A percentile compares a stretch with the other conserved stretches of the same genome.
These are phyloP conservation scores for Sporothrix brunneoviolacea DNA, from an alignment of 2,329 filamentous ascomycete genomes.

Conservation along the genomic window DNA sequence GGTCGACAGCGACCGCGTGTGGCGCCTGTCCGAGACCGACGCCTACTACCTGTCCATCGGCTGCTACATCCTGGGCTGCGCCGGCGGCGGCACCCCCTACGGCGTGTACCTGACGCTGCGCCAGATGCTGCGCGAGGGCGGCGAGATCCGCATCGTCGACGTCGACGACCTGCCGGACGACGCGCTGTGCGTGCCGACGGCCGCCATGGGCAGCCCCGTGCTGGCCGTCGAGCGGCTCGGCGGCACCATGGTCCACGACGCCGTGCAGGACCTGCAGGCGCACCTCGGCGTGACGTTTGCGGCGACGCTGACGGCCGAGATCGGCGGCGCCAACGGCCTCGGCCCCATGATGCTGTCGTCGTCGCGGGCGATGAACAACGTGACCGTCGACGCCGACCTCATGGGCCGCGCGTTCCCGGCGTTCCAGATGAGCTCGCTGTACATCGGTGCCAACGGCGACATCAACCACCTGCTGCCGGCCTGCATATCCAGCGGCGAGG, in stretches of 20 bases:
- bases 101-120: conserved; percentile 31
- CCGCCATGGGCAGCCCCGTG: conserved; percentile 36
- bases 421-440: conserved; percentile 16
- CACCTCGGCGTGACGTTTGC: conserved; percentile 25
- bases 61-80: conserved; percentile 41
- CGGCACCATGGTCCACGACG: conserved; percentile 32
- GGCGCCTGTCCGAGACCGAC: conserved; percentile 40
- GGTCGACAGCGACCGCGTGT: conserved; percentile 25
- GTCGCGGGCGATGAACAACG: conserved; percentile 29
- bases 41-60: conserved; percentile 39
- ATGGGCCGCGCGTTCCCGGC: conserved; percentile 31
- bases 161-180: conserved; percentile 36
- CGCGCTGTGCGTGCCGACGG: conserved; percentile 38
- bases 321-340: conserved; percentile 48
- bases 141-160: conserved; percentile 32
- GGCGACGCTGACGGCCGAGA: conserved; percentile 42
- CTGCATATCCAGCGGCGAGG: conserved; percentile 32
- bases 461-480: conserved; percentile 15
- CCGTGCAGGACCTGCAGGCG: conserved; percentile 32
- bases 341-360: conserved; percentile 32
- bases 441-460: conserved; percentile 13
- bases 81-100: conserved; percentile 37
- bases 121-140: conserved; percentile 34
- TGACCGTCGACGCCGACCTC: conserved; percentile 31
- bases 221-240: conserved; percentile 36